A percentile compares a stretch with the other conserved stretches of the same genome.
phyloP scores from a whole-genome alignment of 108 stramenopile species.

The Nitzschia putrida region DNA sequence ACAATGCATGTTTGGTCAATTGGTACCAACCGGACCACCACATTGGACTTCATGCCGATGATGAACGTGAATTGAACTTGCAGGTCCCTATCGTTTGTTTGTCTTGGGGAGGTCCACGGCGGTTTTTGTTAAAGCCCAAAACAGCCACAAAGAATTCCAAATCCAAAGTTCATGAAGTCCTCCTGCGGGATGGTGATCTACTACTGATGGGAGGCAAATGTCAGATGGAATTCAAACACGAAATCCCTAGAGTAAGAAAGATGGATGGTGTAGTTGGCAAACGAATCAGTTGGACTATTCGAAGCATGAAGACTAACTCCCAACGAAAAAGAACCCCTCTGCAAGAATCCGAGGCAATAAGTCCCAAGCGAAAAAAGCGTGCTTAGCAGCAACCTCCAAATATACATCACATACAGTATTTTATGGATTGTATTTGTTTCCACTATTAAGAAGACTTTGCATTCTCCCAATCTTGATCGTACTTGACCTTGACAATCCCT shows the following conservation, averaged over 20 bases:
- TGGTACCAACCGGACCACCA: constrained; percentile 53
- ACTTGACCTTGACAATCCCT: constrained; percentile 69
- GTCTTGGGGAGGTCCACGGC: constrained; percentile 57
- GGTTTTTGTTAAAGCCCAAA: constrained; percentile 45
- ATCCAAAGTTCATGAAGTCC: constrained; percentile 19
- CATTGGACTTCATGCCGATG: constrained; percentile 56
- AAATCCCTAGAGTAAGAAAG: constrained; percentile 46
- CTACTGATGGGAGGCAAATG: constrained; percentile 57
- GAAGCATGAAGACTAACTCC: constrained; percentile 11
- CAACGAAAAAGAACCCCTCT: background rate
- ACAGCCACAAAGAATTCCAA: background rate
- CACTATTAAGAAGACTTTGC: background rate
- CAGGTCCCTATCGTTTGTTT: constrained; percentile 42
- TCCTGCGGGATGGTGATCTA: constrained; percentile 50
- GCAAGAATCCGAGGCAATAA: too few species aligned
- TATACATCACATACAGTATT: too few species aligned
- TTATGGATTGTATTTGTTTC: too few species aligned
- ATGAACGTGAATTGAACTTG: constrained; percentile 35
- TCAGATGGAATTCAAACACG: constrained; percentile 51
- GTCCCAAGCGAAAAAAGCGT: too few species aligned
- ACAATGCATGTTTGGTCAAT: constrained; percentile 56
- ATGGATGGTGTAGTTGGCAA: constrained; percentile 37
- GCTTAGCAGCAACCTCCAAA: too few species aligned
- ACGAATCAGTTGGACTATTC: constrained; percentile 57
- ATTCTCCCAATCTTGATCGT: constrained; percentile 41